phyloP scores from a whole-genome alignment of 2,329 filamentous ascomycete species.

The Eurotiales sp. region DNA sequence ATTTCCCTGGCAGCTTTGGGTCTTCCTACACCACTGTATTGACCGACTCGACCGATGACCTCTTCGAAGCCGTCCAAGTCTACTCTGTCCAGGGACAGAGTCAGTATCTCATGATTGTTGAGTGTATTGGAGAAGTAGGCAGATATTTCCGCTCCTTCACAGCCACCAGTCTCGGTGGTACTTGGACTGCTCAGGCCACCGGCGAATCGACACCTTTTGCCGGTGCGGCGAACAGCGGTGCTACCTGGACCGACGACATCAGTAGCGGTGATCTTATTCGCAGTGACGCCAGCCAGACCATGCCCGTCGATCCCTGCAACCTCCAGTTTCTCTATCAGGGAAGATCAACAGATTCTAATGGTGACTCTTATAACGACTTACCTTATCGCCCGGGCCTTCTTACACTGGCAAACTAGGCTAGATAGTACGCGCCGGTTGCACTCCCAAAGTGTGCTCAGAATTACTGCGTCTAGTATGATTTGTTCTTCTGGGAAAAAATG shows the following conservation, averaged over 20 bases:
- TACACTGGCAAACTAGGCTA: constrained; percentile 40
- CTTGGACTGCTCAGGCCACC: constrained; percentile 57
- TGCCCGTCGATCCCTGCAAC: constrained; percentile 62
- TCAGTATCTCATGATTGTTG: constrained; percentile 66
- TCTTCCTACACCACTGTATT: constrained; percentile 48
- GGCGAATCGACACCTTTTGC: constrained; percentile 60
- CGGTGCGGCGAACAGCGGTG: constrained; percentile 63
- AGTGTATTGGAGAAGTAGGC: constrained; percentile 55
- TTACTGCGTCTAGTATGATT: no score
- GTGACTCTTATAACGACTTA: constrained; percentile 46
- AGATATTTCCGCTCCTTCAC: constrained; percentile 67
- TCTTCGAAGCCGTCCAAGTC: constrained; percentile 66
- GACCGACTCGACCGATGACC: constrained; percentile 52
- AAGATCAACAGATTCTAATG: constrained; percentile 37
- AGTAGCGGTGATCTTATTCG: constrained; percentile 62
- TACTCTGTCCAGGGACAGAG: constrained; percentile 56
- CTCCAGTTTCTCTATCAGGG: constrained; percentile 64
- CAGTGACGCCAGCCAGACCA: constrained; percentile 57
- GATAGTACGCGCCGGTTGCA: no score
- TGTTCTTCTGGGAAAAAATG: no score
- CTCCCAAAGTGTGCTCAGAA: no score
- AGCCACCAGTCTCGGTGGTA: constrained; percentile 52
- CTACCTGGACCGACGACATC: constrained; percentile 64
- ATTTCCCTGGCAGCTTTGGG: constrained; percentile 62
- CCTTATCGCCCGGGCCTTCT: constrained; percentile 57